phyloP scores from a whole-genome alignment of 495 filamentous ascomycete genomes.

The Hyaloscypha bicolor region DNA sequence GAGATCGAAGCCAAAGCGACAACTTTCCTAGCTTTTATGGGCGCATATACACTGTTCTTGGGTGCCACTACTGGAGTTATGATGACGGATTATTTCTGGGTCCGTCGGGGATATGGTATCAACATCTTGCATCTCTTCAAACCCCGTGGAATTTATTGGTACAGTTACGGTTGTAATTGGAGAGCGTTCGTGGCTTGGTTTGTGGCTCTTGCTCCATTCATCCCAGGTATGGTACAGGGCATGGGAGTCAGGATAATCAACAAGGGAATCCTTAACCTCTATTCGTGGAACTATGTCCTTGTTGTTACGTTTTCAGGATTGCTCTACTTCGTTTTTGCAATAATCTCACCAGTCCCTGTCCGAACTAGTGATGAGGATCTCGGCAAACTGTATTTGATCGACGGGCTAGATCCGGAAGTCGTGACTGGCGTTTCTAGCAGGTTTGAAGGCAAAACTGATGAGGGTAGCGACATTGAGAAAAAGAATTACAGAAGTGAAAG shows the following conservation, averaged over 20 bases:
- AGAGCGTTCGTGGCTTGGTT: background rate
- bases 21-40: constrained; percentile 49
- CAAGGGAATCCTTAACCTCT: constrained; percentile 2
- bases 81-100: constrained; percentile 39
- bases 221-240: background rate
- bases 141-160: background rate
- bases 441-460: background rate
- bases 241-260: constrained; percentile 1
- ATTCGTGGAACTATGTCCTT: constrained; percentile 1
- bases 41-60: constrained; percentile 50
- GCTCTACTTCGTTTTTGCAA: background rate
- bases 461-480: background rate
- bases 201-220: background rate
- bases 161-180: background rate
- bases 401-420: background rate
- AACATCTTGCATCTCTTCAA: constrained; percentile 1
- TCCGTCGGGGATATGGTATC: constrained; percentile 29
- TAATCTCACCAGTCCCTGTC: background rate
- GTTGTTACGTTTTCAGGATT: background rate
- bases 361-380: background rate
- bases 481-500: background rate
- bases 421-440: background rate
- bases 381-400: constrained; percentile 3
- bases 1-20: constrained; percentile 47
- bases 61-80: constrained; percentile 31